These are phyloP conservation scores for Hawksworthiomyces lignivorus DNA, from an alignment of 2,329 filamentous ascomycete genomes.

Conservation along the genomic window DNA sequence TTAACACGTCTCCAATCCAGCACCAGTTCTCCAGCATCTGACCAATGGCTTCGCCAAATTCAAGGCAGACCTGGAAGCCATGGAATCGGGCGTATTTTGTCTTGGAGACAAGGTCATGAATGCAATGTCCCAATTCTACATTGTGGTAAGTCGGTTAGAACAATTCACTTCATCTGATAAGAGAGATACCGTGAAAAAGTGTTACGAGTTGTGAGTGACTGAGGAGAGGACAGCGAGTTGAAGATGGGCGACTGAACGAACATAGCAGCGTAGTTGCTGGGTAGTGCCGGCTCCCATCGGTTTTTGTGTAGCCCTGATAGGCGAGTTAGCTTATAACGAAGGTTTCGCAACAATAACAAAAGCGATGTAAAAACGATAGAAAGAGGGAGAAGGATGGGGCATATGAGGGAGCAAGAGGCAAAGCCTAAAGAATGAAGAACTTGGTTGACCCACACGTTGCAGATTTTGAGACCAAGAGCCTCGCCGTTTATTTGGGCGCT, in stretches of 20 bases:
- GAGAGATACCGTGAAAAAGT: slow-evolving; percentile 1
- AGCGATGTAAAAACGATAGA: too few species aligned
- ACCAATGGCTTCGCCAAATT: not conserved
- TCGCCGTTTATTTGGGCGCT: not conserved
- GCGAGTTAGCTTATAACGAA: too few species aligned
- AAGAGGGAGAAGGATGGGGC: too few species aligned
- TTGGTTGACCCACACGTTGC: not conserved
- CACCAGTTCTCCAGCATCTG: slow-evolving; percentile 1
- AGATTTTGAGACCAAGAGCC: too few species aligned
- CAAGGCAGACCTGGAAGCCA: not conserved
- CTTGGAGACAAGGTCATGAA: not conserved
- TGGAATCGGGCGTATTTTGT: not conserved
- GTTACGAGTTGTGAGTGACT: not conserved
- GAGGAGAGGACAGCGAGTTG: not conserved
- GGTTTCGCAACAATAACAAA: too few species aligned
- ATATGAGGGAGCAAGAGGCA: too few species aligned
- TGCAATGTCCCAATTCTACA: slow-evolving; percentile 1
- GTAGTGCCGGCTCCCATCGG: not conserved
- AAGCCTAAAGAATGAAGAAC: too few species aligned
- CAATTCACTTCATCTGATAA: too few species aligned
- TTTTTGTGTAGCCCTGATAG: not conserved
- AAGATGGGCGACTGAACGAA: not conserved
- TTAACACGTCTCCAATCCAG: not conserved
- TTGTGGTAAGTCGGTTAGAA: too few species aligned
- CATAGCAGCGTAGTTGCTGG: not conserved